These are phyloP conservation scores for Trichoderma afroharzianum DNA, from an alignment of 2,329 filamentous ascomycete genomes.

Conservation along the genomic window DNA sequence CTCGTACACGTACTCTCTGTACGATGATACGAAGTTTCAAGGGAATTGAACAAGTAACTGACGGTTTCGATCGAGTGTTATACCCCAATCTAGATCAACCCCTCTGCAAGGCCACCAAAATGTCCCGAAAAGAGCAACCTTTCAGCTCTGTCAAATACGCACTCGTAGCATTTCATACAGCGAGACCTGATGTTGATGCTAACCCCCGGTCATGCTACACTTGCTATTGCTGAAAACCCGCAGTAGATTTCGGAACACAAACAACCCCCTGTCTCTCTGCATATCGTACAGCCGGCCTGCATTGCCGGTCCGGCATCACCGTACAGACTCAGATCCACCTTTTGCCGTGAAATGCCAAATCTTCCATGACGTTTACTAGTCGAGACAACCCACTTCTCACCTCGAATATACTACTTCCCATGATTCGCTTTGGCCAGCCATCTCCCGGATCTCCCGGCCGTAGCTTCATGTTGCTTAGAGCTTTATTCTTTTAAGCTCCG, in stretches of 20 bases:
- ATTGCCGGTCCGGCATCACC: slow-evolving; percentile 9
- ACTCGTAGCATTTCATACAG: not conserved
- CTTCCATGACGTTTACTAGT: not conserved
- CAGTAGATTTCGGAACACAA: slow-evolving; percentile 1
- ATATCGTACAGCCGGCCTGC: not conserved
- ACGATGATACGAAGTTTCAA: slow-evolving; percentile 1
- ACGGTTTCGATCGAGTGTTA: not conserved
- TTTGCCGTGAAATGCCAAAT: not conserved
- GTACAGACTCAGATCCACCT: not conserved
- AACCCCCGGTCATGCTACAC: not conserved
- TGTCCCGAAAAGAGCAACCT: not conserved
- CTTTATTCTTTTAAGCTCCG: not conserved
- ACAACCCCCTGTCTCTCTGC: not conserved
- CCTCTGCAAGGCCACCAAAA: not conserved
- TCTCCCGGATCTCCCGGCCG: not conserved
- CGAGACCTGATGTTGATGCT: not conserved
- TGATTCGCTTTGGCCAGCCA: not conserved
- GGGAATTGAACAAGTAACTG: not conserved
- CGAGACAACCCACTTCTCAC: not conserved
- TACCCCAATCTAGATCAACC: not conserved
- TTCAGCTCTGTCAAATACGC: not conserved
- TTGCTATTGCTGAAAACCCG: not conserved
- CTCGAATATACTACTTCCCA: not conserved
- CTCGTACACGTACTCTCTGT: not conserved
- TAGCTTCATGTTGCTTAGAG: not conserved